Evolutionary conservation across 1,284 basidiomycete genomes (phyloP), one percentile per base, ranked within the genome.

Genomic region (Marasmius tenuissimus): DNA sequence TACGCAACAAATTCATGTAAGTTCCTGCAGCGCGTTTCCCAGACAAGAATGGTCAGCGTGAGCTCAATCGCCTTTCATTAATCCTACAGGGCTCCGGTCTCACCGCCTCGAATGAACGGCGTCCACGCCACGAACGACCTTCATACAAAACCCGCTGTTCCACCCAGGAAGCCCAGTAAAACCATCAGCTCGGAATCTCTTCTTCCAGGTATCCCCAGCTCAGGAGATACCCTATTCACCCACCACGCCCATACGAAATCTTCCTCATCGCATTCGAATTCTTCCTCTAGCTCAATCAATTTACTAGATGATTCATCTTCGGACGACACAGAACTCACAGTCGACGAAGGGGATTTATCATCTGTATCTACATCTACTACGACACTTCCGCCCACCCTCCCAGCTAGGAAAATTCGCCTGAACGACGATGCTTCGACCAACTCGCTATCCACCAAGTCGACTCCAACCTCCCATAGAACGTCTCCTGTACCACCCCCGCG

Each of bases 1-100:
- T 85, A 61, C 77, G 81, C 59, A 79, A 70, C 63, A 81, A 75
- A 70, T 83, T 82, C 59, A 73, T 78, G 86, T 89, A 73, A 80
- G 85, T 81, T 11, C 27, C 58, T 16, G n/a, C 18, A 48, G 49
- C 49, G 58, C 63, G 53, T 63, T 53, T 56, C 48, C 20, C 14
- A 8, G 16, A 35, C 63, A 18, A 12, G n/a, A 35, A 14, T 37
- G 53, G 27, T 39, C 22, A 40, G n/a, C 35, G 9, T 27, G 49
- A 9, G 6, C 22, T 45, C 20, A 7, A 20, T n/a, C 27, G 20
- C 16, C 10, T 53, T 22, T n/a, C 37, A 40, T 54, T 48, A 27
- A 20, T 27, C 4, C 4, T 4, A 27, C 48, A 35, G 27, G 22
- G 1, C 14, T n/a, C 0, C 16, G 39, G 10, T 18, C 9, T 45